Evolutionary conservation across 768 basidiomycete genomes (phyloP), one percentile per base, ranked within the genome.

Genomic region (Suillus luteus): DNA sequence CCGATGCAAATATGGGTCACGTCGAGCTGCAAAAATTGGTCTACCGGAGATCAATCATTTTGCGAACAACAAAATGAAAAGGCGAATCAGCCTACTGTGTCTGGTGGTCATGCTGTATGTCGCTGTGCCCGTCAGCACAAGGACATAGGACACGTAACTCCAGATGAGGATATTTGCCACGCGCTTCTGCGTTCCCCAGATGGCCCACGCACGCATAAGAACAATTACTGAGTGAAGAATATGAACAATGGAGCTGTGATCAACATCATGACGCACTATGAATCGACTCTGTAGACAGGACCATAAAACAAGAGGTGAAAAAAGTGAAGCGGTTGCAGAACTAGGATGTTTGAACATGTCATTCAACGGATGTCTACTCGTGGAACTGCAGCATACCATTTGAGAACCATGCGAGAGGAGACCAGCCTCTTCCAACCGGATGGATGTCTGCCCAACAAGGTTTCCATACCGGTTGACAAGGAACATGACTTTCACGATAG

Each of bases 201-300:
- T 67, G 22, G 71, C 74, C 54, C 71, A 72, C 9, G 69, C 63
- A 3, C 73, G 69, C 55, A 74, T 60, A 14, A 63, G 63, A 6
- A 74, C 67, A 44, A 74, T 59, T n/a, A 74, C 73, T 75, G 33
- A 2, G 27, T 19, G 14, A 22, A 0, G 15, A 7, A 1, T 11
- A 63, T n/a, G 58, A 41, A n/a, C 12, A 22, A 51, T 10, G 11
- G 6, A 7, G 22, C 12, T 3, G 1, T 14, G 33, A 3, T 38
- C 19, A 1, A 44, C 31, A 44, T 15, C 5, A 3, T 4, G 15
- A 66, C 71, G 66, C 44, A 72, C 71, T 58, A 10, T 71, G 70
- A 22, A 73, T 66, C 0, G 72, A 63, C 44, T 73, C 70, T 10
- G 68, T 49, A 7, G 66, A 62, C 1, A 68, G 31, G n/a, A 66